Conservation (phyloP, 163 green algal species). For the Chlamydomonas reinhardtii region DNA sequence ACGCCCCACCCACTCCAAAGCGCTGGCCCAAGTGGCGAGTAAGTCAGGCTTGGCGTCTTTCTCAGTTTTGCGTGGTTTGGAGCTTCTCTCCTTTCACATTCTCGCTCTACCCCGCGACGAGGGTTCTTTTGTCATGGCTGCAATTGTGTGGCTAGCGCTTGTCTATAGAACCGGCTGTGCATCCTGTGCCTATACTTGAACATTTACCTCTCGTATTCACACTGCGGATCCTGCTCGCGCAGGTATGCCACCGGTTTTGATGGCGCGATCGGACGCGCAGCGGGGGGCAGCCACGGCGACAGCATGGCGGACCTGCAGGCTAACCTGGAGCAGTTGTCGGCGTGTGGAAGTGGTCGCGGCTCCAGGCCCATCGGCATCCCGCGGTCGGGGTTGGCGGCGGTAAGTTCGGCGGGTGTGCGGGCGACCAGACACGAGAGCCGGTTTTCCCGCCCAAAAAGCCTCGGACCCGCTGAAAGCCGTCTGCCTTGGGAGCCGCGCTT, state of each 20-base stretch:
- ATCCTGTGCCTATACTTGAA: no score
- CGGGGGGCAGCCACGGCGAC: not conserved
- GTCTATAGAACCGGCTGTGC: no score
- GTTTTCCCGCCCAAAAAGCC: no score
- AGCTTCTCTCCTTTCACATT: no score
- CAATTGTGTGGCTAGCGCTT: not conserved
- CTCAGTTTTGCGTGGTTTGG: no score
- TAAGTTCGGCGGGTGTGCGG: no score
- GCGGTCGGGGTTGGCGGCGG: not conserved
- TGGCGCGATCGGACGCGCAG: not conserved
- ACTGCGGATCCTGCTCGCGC: no score
- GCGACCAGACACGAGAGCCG: no score
- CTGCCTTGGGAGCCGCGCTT: no score
- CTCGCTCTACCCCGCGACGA: no score
- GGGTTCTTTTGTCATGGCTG: not conserved
- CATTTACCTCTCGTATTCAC: no score
- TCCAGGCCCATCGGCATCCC: conserved; percentile 41
- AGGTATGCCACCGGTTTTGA: not conserved
- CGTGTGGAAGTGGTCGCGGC: not conserved
- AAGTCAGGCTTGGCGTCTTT: not conserved
- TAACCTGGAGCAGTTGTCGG: conserved; percentile 13
- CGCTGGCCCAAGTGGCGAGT: not conserved
- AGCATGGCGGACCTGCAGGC: conserved; percentile 6
- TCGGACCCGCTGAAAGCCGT: no score
- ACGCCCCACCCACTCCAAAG: not conserved